Evolutionary conservation across 768 basidiomycete genomes (phyloP), one percentile per base, ranked within the genome.

Genomic region (Podaxis sp.): DNA sequence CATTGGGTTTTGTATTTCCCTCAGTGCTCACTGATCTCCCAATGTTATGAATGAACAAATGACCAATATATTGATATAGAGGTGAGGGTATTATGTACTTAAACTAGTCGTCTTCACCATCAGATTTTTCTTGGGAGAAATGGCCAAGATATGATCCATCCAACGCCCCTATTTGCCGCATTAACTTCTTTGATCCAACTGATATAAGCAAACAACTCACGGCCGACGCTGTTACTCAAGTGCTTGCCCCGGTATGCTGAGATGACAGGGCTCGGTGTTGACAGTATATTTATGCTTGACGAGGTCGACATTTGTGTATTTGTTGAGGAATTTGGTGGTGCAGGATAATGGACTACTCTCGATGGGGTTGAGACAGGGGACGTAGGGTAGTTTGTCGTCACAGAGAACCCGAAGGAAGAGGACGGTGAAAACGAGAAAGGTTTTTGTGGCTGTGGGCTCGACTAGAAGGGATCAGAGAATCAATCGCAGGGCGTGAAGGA

Each of bases 201-300:
- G 63, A 38, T 12, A 57, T 22, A 37, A 1, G 27, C 61, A 19
- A 46, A 37, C 53, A 40, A 70, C 78, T 66, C 57, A 80, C 79
- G 77, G 19, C 79, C 81, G 29, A 76, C 65, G 52, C 75, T 74
- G 24, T 68, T 67, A 19, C 64, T 73, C 1, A 67, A 58, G 52
- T 79, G 76, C 62, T 76, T 80, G 9, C 79, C 79, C 61, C 78
- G 68, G 57, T 80, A 81, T 2, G 80, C 76, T 3, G 78, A 75
- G 17, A 80, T 70, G 2, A 77, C 73, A 19, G 81, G 80, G 57
- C 79, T 79, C 0, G 79, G 80, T 0, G 77, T 76, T 67, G 57
- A 73, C 72, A 19, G 70, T 67, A 33, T 73, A 72, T 4, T 72
- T 70, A 9, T 76, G 76, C 22, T 74, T 68, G 15, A 74, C 69